Percentiles rank a stretch among this genome's conserved stretches.
phyloP scores from a whole-genome alignment of 305 asterid species.

The Solanum chacoense region DNA sequence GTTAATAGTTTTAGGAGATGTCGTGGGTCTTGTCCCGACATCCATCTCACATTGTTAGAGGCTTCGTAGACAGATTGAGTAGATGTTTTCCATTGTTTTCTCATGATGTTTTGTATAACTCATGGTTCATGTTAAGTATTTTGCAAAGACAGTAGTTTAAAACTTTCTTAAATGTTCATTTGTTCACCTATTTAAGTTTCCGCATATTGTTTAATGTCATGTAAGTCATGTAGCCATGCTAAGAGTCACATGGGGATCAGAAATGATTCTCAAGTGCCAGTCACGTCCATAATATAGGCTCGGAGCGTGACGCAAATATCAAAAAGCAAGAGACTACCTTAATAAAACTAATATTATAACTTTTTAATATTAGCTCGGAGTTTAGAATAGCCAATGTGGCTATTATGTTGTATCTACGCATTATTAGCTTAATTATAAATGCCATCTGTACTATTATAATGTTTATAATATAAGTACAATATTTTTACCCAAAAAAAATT shows the following conservation, averaged over 20 bases:
- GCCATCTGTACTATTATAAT: not conserved
- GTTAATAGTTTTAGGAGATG: not conserved
- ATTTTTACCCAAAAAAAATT: not conserved
- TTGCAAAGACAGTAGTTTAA: not conserved
- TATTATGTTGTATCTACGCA: not conserved
- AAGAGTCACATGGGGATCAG: not conserved
- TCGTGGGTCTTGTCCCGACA: not conserved
- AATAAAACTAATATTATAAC: not conserved
- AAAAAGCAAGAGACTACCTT: not conserved
- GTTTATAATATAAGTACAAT: not conserved
- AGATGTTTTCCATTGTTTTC: not conserved
- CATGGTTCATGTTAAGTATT: not conserved
- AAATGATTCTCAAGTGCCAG: too few species aligned
- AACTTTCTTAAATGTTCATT: not conserved
- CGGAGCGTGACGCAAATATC: too few species aligned
- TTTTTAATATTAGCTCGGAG: not conserved
- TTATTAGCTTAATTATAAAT: not conserved
- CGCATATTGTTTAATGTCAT: not conserved
- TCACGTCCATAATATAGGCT: rapidly evolving
- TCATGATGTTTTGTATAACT: not conserved
- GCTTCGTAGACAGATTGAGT: not conserved
- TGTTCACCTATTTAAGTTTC: not conserved
- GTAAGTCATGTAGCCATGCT: not conserved
- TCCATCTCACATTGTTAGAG: not conserved
- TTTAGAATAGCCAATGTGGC: not conserved